Evolutionary conservation across 2,329 filamentous ascomycete genomes (phyloP).

Genomic region (Paecilomyces variotii): DNA sequence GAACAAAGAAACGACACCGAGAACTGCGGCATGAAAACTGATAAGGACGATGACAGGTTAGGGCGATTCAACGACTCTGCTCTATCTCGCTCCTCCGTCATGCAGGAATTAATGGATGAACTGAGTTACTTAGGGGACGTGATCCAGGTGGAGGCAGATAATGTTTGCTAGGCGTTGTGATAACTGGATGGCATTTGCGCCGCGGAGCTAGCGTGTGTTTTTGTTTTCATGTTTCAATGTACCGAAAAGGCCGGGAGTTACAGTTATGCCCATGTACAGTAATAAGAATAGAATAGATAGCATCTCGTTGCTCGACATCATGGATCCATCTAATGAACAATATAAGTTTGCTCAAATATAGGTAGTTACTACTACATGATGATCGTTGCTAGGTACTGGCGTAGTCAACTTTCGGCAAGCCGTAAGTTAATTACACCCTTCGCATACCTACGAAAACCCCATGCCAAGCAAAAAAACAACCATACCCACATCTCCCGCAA

Average conservation of each 20-base stretch:
- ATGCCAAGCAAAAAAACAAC: neutral
- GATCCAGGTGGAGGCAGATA: conserved; percentile 30
- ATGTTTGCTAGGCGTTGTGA: neutral
- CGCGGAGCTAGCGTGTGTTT: neutral
- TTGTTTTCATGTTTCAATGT: too few relatives aligned
- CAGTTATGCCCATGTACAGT: neutral
- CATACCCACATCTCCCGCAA: neutral
- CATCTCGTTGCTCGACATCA: neutral
- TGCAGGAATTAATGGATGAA: conserved; percentile 44
- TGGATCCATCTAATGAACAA: too few relatives aligned
- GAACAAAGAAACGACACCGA: neutral
- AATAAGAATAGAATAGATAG: neutral
- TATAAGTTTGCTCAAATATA: too few relatives aligned
- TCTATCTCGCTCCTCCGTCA: conserved; percentile 23
- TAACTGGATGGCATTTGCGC: neutral
- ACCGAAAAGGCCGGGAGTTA: neutral
- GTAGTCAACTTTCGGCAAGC: neutral
- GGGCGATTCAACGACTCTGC: neutral
- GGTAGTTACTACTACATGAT: neutral
- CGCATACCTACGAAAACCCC: neutral
- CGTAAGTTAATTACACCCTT: too few relatives aligned
- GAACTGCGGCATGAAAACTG: neutral
- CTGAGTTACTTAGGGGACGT: conserved; percentile 44
- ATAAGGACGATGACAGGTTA: neutral
- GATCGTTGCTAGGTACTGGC: neutral